Base-by-base conservation (phyloP, 139 green algal species). In the Zygnema cylindricum region DNA sequence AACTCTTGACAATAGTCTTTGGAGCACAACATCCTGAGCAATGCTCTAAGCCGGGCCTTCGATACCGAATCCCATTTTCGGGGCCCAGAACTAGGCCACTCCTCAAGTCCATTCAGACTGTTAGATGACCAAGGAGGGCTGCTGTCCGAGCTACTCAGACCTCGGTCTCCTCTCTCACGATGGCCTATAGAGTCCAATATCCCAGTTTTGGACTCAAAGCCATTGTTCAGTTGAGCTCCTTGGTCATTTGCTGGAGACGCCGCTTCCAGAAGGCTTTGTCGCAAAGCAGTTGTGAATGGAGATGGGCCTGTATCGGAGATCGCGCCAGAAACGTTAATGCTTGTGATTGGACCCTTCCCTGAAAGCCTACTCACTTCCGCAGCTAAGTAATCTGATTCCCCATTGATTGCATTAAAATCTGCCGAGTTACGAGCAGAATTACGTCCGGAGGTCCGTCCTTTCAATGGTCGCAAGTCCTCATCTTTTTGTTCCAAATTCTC, bases 11-110 rank as follows among this genome's bases (percentile, higher is more conserved):
- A 39, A 2, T 81, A 78, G 23, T 69, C 42, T 25, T 36, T 40
- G 39, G 81, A 87, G 36, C 42, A 69, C 81, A 78, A 0, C 81
- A 87, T 81, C 25, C 40, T 87, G 25, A 87, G 16, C 30, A 87
- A 35, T 35, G 21, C 38, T 32, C 39, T 81, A 38, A 86, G 43
- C 23, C 78, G 78, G 1, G 43, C 35, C 22, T 69, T 79, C 16
- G 71, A 79, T 11, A 79, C 71, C 11, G 71, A 7, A 16, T 43
- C 38, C 71, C 71, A 79, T 41, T 79, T 41, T 43, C 21, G 3
- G 3, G 36, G 36, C 16, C 71, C 71, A 25, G 49, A 7, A 7
- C 7, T 16, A 63, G 49, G 49, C 49, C 49, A 63, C 7, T 63
- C 49, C 16, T 63, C 49, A 63, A 7, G 7, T 16, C 49, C 49